These are phyloP conservation scores for Phytophthora foliorum DNA, from an alignment of 352 stramenopile genomes.

Conservation along the genomic window DNA sequence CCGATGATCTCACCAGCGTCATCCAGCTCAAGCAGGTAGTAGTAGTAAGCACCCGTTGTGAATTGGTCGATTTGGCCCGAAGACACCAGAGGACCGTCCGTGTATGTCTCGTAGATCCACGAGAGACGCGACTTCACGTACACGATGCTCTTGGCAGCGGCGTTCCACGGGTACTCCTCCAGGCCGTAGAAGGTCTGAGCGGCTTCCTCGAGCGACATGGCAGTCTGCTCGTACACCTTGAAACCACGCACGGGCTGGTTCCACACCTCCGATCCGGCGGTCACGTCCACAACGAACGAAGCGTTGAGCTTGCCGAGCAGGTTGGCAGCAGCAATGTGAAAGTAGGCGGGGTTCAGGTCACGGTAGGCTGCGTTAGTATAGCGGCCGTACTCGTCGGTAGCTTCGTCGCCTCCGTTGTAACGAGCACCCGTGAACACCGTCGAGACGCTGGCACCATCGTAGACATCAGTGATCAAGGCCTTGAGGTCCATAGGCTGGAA, in stretches of 20 bases:
- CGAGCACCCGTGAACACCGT: slow-evolving; percentile 52
- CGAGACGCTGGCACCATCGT: slow-evolving; percentile 39
- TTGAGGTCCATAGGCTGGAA: slow-evolving; percentile 58
- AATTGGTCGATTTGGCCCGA: slow-evolving; percentile 34
- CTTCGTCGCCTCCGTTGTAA: slow-evolving; percentile 42
- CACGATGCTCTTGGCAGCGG: slow-evolving; percentile 45
- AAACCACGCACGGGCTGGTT: slow-evolving; percentile 66
- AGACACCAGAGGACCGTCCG: slow-evolving; percentile 42
- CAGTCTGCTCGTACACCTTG: slow-evolving; percentile 42
- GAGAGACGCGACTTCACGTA: slow-evolving; percentile 53
- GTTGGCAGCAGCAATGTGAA: slow-evolving; percentile 57
- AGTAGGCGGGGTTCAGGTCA: slow-evolving; percentile 57
- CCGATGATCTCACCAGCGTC: slow-evolving; percentile 43
- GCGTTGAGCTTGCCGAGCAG: slow-evolving; percentile 49
- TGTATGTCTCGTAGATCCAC: slow-evolving; percentile 54
- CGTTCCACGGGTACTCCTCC: slow-evolving; percentile 59
- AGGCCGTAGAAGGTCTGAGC: slow-evolving; percentile 48
- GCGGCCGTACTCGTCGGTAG: slow-evolving; percentile 52
- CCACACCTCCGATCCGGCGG: slow-evolving; percentile 47
- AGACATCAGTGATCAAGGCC: slow-evolving; percentile 45
- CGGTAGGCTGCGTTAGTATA: slow-evolving; percentile 44
- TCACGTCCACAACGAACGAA: slow-evolving; percentile 54
- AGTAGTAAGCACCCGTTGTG: slow-evolving; percentile 39
- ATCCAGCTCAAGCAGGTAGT: slow-evolving; percentile 52
- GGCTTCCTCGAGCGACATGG: slow-evolving; percentile 40